These are phyloP conservation scores for Globisporangium spinosum DNA, from an alignment of 352 stramenopile species.

Conservation along the genomic window DNA sequence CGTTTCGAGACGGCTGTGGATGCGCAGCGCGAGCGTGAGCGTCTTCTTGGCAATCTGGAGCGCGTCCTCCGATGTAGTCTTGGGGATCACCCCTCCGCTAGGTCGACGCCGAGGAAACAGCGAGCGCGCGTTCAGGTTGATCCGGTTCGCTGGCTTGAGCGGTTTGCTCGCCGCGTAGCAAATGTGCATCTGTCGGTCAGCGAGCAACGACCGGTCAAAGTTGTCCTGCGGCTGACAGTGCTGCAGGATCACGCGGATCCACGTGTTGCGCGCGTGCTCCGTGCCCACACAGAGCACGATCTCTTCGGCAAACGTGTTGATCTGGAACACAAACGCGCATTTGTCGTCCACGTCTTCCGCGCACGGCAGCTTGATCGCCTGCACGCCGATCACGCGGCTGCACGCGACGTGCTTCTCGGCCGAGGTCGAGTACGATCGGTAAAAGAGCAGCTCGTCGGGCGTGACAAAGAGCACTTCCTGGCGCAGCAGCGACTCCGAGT, in stretches of 20 bases:
- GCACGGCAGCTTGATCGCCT: slow-evolving; percentile 32
- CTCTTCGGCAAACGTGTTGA: slow-evolving; percentile 73
- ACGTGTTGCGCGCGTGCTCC: slow-evolving; percentile 54
- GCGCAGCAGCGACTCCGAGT: slow-evolving; percentile 46
- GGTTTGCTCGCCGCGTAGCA: slow-evolving; percentile 27
- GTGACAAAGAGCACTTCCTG: slow-evolving; percentile 80
- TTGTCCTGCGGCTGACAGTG: slow-evolving; percentile 49
- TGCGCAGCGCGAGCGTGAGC: slow-evolving; percentile 25
- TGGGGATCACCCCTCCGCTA: background rate
- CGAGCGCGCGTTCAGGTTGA: slow-evolving; percentile 59
- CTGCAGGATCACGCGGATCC: slow-evolving; percentile 59
- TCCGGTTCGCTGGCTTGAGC: slow-evolving; percentile 45
- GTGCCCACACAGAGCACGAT: slow-evolving; percentile 69
- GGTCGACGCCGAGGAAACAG: slow-evolving; percentile 40
- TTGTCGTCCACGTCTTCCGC: slow-evolving; percentile 13
- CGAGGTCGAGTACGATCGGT: slow-evolving; percentile 56
- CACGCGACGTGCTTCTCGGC: slow-evolving; percentile 48
- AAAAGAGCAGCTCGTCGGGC: slow-evolving; percentile 50
- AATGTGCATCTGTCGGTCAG: slow-evolving; percentile 15
- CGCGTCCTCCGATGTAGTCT: slow-evolving; percentile 20
- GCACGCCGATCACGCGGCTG: slow-evolving; percentile 49
- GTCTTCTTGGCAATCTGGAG: slow-evolving; percentile 28
- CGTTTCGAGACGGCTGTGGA: slow-evolving; percentile 31
- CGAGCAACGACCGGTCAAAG: slow-evolving; percentile 29
- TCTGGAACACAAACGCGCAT: slow-evolving; percentile 54